Base-by-base conservation (phyloP, 202 grass and related monocot genomes). In the Zoysia matrella region DNA sequence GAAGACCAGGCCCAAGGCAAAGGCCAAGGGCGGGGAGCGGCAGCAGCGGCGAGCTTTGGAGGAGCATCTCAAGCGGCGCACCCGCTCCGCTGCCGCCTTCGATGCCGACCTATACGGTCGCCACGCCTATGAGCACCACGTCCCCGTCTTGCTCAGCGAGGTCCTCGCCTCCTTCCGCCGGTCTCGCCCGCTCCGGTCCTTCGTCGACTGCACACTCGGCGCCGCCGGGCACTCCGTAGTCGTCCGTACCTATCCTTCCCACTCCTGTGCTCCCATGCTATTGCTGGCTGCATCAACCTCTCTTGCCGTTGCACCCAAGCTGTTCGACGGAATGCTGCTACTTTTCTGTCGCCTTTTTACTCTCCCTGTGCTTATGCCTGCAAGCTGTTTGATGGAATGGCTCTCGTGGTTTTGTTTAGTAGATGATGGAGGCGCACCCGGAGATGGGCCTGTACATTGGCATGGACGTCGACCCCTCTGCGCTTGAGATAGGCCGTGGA, bases 141-240 rank as follows among this genome's bases (percentile, higher is more conserved):
- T 97, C 4, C 94, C 87, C 2, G 91, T 97, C 7, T n/a, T 97
- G 82, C 79, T 94, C 40, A 88, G 85, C 65, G 91, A 94, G 91
- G 94, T 97, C 66, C 87, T 97, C 68, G 76, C 83, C 71, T 73
- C 80, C 52, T 95, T 99, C 85, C 80, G 81, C 68, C 68, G 86
- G 60, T 77, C 84, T 8, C 74, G 89, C 60, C 49, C 49, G 55
- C 92, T 95, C 82, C 74, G 85, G 67, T 95, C 96, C 74, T 95
- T 95, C 87, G 91, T 99, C 55, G 91, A 99, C 74, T 99, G 91
- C 84, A 99, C 96, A 43, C 91, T 98, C 62, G 96, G 95, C 70
- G 92, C 92, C 60, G 95, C 82, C 7, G 90, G 90, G 13, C 92
- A 98, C 85, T 98, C 91, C 62, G 86, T 88, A 42, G 89, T 87